Evolutionary conservation across 805 yeast genomes (phyloP).

Genomic region (Lipomyces yamanashiensis): DNA sequence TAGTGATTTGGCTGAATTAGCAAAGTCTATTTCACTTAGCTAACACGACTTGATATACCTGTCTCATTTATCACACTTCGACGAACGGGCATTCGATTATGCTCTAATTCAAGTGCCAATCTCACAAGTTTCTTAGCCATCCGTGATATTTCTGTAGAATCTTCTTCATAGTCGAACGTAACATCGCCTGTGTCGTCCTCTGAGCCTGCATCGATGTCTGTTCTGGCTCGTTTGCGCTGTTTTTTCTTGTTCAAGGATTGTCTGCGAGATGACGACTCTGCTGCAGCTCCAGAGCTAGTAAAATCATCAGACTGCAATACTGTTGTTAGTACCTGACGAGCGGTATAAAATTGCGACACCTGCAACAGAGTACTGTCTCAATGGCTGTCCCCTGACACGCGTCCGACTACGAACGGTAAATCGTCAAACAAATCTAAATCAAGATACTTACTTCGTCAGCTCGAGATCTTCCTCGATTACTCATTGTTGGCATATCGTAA

Average conservation of each 20-base stretch:
- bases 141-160: conserved; percentile 16
- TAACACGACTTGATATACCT: conserved; percentile 10
- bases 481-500: background rate
- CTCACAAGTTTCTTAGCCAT: conserved; percentile 34
- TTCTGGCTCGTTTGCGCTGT: conserved; percentile 7
- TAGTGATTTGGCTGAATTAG: background rate
- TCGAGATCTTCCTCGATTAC: background rate
- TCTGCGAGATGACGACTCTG: background rate
- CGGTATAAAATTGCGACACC: background rate
- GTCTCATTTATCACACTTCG: conserved; percentile 25
- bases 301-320: background rate
- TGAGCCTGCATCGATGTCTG: background rate
- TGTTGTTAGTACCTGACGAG: background rate
- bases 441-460: background rate
- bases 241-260: background rate
- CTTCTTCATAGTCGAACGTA: background rate
- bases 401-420: no score
- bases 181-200: conserved; percentile 2
- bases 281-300: background rate
- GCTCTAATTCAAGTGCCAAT: conserved; percentile 26
- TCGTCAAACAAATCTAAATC: background rate
- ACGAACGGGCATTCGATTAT: conserved; percentile 24
- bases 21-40: no score
- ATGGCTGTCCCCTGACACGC: no score
- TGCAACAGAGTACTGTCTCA: no score